Percentiles rank a stretch among this genome's conserved stretches.
phyloP scores from a whole-genome alignment of 805 yeast genomes.

The Candida piceae region DNA sequence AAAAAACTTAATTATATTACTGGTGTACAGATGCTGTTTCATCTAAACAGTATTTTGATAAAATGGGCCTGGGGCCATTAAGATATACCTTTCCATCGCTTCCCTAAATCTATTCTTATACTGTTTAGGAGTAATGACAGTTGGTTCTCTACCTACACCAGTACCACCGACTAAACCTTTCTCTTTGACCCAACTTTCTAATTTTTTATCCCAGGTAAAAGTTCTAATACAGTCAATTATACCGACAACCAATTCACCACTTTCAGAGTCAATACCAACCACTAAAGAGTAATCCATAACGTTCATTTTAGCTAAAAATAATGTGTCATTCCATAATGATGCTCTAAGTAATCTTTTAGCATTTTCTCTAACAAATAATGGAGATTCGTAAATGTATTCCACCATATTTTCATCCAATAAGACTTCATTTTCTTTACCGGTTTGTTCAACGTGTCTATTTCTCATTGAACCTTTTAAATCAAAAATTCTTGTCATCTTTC shows the following conservation, averaged over 20 bases:
- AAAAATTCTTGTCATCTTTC: conserved; percentile 78
- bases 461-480: conserved; percentile 98
- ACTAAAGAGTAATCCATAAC: conserved; percentile 98
- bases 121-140: conserved; percentile 95
- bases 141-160: conserved; percentile 86
- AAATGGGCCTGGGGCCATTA: conserved; percentile 79
- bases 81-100: conserved; percentile 93
- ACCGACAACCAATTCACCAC: conserved; percentile 78
- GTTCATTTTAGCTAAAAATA: conserved; percentile 92
- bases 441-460: conserved; percentile 92
- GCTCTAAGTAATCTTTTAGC: conserved; percentile 82
- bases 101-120: conserved; percentile 91
- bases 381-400: conserved; percentile 93
- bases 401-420: conserved; percentile 96
- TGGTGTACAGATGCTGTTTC: no score
- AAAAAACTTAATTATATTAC: no score
- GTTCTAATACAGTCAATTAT: conserved; percentile 92
- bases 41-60: conserved; percentile 10
- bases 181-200: conserved; percentile 98
- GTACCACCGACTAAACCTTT: conserved; percentile 77
- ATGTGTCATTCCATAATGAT: conserved; percentile 90
- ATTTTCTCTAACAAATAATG: conserved; percentile 88
- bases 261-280: conserved; percentile 77
- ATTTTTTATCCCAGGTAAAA: conserved; percentile 97
- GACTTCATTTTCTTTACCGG: conserved; percentile 94